Conservation (phyloP, 257 asterid genomes). For the Hygrophila difformis region DNA sequence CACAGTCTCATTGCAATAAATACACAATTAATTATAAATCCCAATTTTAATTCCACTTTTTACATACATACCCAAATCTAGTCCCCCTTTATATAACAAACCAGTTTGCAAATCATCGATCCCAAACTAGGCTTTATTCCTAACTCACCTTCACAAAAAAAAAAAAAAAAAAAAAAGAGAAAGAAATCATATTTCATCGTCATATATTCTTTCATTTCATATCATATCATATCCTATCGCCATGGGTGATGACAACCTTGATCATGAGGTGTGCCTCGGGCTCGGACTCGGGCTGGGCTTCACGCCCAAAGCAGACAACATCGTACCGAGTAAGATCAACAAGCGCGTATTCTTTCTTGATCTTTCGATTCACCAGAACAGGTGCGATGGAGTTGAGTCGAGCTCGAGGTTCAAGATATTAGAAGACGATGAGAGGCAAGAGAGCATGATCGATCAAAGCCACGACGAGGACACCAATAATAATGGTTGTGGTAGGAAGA, state of each 20-base stretch:
- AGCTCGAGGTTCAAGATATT: conserved; percentile 19
- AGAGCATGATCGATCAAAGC: conserved; percentile 2
- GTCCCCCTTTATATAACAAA: conserved; percentile 5
- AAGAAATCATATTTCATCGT: neutral
- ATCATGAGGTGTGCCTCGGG: conserved; percentile 32
- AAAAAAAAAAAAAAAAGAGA: neutral
- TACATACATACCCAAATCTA: conserved; percentile 17
- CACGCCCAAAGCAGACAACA: neutral
- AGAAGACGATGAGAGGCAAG: conserved; percentile 13
- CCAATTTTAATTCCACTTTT: conserved; percentile 26
- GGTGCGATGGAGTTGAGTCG: neutral
- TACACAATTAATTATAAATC: conserved; percentile 34
- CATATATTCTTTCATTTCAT: no score
- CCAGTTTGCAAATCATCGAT: conserved; percentile 14
- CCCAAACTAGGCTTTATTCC: conserved; percentile 18
- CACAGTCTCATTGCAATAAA: conserved; percentile 16
- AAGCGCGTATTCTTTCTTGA: conserved; percentile 28
- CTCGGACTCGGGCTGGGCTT: conserved; percentile 40
- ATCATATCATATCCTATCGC: no score
- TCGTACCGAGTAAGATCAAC: conserved; percentile 4
- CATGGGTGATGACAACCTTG: conserved; percentile 16
- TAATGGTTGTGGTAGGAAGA: conserved; percentile 34
- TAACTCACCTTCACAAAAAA: neutral
- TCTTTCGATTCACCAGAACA: conserved; percentile 31
- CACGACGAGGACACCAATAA: conserved; percentile 19